Evolutionary conservation across 2,329 filamentous ascomycete genomes (phyloP).

Genomic region (Aspergillus fijiensis): DNA sequence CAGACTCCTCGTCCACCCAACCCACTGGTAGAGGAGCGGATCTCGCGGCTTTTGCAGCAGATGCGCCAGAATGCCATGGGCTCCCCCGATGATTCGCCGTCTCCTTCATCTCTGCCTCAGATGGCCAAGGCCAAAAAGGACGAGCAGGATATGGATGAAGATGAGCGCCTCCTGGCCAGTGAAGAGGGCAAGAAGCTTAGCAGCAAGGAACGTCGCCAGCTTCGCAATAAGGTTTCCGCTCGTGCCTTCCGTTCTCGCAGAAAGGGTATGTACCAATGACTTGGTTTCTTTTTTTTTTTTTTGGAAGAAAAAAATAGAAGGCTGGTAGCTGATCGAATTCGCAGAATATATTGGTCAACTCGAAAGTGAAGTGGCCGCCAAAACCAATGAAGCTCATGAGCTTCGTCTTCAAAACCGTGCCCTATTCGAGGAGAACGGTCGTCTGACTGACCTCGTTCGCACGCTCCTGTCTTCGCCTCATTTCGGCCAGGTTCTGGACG

Average conservation of each 20-base stretch:
- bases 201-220: slow-evolving; percentile 92
- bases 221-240: slow-evolving; percentile 98
- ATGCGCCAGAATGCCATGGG: slow-evolving; percentile 75
- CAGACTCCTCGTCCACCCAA: slow-evolving; percentile 52
- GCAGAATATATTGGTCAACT: slow-evolving; percentile 95
- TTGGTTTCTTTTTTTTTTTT: neutral
- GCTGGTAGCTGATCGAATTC: slow-evolving; percentile 50
- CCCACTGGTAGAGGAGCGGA: slow-evolving; percentile 83
- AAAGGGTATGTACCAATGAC: slow-evolving; percentile 69
- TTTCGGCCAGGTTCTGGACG: slow-evolving; percentile 77
- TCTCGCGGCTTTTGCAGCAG: slow-evolving; percentile 85
- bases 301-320: neutral
- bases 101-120: slow-evolving; percentile 54
- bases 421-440: slow-evolving; percentile 81
- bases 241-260: slow-evolving; percentile 95
- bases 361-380: slow-evolving; percentile 80
- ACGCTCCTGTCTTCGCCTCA: slow-evolving; percentile 78
- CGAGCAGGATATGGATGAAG: slow-evolving; percentile 98
- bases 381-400: slow-evolving; percentile 79
- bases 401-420: slow-evolving; percentile 78
- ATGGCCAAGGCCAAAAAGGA: slow-evolving; percentile 81
- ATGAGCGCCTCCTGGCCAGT: slow-evolving; percentile 88
- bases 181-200: slow-evolving; percentile 99
- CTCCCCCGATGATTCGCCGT: slow-evolving; percentile 50
- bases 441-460: slow-evolving; percentile 72